Evolutionary conservation across 148 eudicot genomes (phyloP).

Genomic region (Chenopodium berlandieri): DNA sequence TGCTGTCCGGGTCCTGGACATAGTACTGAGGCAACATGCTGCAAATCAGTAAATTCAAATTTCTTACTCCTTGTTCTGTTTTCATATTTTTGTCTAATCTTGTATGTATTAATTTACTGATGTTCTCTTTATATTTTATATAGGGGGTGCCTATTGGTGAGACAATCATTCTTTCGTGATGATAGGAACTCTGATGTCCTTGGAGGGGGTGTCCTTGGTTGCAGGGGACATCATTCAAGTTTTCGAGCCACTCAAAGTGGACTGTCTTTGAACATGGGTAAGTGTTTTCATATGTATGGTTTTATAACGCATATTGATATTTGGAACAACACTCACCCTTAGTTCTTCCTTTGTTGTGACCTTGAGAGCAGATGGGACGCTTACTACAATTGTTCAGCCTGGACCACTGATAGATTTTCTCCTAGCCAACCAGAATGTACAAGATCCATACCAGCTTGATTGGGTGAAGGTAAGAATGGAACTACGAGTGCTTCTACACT

Average conservation of each 20-base stretch:
- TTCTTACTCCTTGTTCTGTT: neutral
- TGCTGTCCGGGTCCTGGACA: slow-evolving; percentile 77
- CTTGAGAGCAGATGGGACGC: slow-evolving; percentile 55
- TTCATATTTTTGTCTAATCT: neutral
- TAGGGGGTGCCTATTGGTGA: slow-evolving; percentile 90
- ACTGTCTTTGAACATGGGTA: slow-evolving; percentile 78
- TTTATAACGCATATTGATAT: neutral
- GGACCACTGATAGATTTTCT: slow-evolving; percentile 76
- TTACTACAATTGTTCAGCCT: slow-evolving; percentile 85
- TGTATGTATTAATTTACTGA: slow-evolving; percentile 7
- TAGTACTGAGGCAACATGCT: slow-evolving; percentile 85
- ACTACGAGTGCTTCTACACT: neutral
- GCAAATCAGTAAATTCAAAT: slow-evolving; percentile 65
- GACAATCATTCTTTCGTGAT: slow-evolving; percentile 77
- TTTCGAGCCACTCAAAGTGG: slow-evolving; percentile 84
- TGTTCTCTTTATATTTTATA: neutral
- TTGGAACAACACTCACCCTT: neutral
- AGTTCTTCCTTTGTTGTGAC: neutral
- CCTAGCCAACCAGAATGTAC: slow-evolving; percentile 62
- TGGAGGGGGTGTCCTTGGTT: slow-evolving; percentile 90
- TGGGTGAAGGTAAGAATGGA: slow-evolving; percentile 58
- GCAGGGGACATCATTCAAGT: slow-evolving; percentile 84
- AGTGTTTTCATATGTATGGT: neutral
- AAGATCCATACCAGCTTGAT: slow-evolving; percentile 62
- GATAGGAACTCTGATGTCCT: slow-evolving; percentile 71